phyloP scores from a whole-genome alignment of 2,329 filamentous ascomycete genomes.

The Paecilomyces sp. region DNA sequence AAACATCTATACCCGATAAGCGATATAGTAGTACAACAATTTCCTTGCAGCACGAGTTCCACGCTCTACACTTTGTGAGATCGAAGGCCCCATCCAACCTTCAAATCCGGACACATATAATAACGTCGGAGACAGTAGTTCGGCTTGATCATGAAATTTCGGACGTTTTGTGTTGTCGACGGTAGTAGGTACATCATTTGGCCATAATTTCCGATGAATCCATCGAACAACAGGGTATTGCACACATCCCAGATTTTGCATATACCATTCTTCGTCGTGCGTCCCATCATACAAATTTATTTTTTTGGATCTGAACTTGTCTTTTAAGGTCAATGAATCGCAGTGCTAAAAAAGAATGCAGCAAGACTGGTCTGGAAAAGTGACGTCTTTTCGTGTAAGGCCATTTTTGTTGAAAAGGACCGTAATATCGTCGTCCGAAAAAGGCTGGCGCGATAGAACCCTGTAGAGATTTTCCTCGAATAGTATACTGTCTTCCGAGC shows the following conservation, averaged over 20 bases:
- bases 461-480: background rate
- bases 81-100: background rate
- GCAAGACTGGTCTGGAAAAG: background rate
- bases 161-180: background rate
- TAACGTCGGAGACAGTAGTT: background rate
- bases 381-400: background rate
- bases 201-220: background rate
- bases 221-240: background rate
- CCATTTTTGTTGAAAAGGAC: background rate
- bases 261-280: background rate
- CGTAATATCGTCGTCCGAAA: background rate
- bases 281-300: background rate
- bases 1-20: background rate
- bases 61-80: background rate
- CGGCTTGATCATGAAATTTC: background rate
- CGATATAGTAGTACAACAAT: background rate
- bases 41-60: background rate
- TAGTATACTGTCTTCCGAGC: background rate
- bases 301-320: background rate
- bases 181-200: background rate
- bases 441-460: background rate
- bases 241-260: background rate
- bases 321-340: background rate
- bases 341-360: background rate
- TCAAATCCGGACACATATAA: background rate